Evolutionary conservation across 2,329 filamentous ascomycete genomes (phyloP).

Genomic region (Dissoconium aciculare): DNA sequence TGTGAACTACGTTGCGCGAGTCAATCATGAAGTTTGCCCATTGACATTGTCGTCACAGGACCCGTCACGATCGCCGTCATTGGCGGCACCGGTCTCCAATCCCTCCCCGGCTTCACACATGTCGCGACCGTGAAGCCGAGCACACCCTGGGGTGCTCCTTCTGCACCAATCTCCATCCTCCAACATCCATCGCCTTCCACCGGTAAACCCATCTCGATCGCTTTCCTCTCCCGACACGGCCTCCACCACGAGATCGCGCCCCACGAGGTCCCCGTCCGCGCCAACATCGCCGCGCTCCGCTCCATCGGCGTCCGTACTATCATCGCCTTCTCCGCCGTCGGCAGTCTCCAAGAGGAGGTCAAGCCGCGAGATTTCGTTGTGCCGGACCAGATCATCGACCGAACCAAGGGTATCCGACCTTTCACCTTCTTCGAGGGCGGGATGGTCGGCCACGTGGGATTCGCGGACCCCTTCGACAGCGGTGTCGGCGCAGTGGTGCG

Average conservation of each 20-base stretch:
- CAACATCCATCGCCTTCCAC: conserved; percentile 64
- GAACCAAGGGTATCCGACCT: conserved; percentile 83
- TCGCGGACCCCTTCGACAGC: conserved; percentile 87
- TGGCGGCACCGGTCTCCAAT: conserved; percentile 72
- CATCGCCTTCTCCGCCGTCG: conserved; percentile 90
- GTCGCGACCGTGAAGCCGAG: conserved; percentile 60
- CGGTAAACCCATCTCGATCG: conserved; percentile 48
- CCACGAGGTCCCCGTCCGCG: conserved; percentile 84
- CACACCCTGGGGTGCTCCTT: conserved; percentile 81
- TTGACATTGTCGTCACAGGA: conserved; percentile 19
- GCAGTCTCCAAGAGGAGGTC: conserved; percentile 80
- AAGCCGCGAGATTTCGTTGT: conserved; percentile 93
- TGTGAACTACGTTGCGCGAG: too few relatives aligned
- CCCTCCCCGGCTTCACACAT: conserved; percentile 73
- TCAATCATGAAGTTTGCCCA: conserved; percentile 1
- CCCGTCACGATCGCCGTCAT: conserved; percentile 38
- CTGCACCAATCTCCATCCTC: conserved; percentile 67
- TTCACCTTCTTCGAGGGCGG: conserved; percentile 94
- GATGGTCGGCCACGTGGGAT: conserved; percentile 84
- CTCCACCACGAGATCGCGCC: conserved; percentile 76
- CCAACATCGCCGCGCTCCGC: conserved; percentile 96
- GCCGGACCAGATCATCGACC: conserved; percentile 92
- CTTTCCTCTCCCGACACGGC: conserved; percentile 90
- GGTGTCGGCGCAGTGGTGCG: conserved; percentile 61
- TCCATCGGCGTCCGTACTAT: conserved; percentile 77